Conservation (phyloP, 495 filamentous ascomycete genomes). For the Penicillium samsonianum region DNA sequence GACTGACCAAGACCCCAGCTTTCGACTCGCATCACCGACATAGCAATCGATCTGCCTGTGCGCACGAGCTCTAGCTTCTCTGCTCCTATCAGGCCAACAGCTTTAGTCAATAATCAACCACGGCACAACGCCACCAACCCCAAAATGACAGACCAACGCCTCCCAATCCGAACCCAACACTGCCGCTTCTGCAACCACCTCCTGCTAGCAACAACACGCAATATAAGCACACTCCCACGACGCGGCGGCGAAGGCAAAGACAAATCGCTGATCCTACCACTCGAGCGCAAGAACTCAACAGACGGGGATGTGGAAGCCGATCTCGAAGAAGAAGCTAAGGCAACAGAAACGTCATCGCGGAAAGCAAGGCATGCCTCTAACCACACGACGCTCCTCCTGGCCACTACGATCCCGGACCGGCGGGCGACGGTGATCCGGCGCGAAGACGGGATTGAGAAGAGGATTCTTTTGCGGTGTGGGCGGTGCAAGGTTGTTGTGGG, state of each 20-base stretch:
- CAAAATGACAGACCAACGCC: slow-evolving; percentile 19
- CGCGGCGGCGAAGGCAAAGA: slow-evolving; percentile 41
- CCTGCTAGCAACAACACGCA: slow-evolving; percentile 64
- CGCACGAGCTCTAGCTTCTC: neutral
- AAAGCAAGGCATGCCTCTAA: slow-evolving; percentile 10
- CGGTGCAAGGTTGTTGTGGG: slow-evolving; percentile 65
- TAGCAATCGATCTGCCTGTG: neutral
- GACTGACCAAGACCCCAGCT: slow-evolving; percentile 5
- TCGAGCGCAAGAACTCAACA: slow-evolving; percentile 14
- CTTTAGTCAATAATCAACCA: neutral
- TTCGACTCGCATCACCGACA: neutral
- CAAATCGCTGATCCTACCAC: slow-evolving; percentile 31
- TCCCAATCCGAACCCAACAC: slow-evolving; percentile 65
- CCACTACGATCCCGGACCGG: slow-evolving; percentile 47
- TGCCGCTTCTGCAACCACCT: slow-evolving; percentile 71
- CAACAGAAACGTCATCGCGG: neutral
- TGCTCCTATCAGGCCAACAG: neutral
- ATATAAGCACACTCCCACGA: slow-evolving; percentile 53
- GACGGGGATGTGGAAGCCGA: slow-evolving; percentile 6
- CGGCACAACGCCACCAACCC: neutral
- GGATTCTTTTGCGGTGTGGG: slow-evolving; percentile 59
- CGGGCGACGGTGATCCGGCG: slow-evolving; percentile 57
- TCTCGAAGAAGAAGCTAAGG: slow-evolving; percentile 11
- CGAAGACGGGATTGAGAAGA: slow-evolving; percentile 74
- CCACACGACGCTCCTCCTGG: slow-evolving; percentile 53